Evolutionary conservation across 2,329 filamentous ascomycete genomes (phyloP).

Genomic region (Fusarium poae): DNA sequence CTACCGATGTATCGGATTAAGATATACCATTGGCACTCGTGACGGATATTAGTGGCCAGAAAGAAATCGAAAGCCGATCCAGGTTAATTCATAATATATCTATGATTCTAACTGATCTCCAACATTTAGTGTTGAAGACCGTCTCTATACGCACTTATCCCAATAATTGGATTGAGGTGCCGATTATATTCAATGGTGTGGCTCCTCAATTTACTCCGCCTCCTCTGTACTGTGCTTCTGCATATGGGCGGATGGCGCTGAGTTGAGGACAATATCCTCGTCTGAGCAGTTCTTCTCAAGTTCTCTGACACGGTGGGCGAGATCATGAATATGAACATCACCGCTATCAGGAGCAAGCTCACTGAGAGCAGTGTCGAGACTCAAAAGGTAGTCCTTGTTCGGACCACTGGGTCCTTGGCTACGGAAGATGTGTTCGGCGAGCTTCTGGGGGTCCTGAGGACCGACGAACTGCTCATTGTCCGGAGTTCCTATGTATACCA

Average conservation of each 20-base stretch:
- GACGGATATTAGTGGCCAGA: not conserved
- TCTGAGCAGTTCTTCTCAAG: conserved; percentile 57
- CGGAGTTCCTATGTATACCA: conserved; percentile 96
- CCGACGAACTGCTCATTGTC: conserved; percentile 93
- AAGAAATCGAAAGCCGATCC: not conserved
- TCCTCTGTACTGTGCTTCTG: conserved; percentile 47
- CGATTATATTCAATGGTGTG: conserved; percentile 6
- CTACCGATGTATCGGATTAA: not conserved
- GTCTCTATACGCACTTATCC: conserved; percentile 13
- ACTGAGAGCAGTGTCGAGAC: conserved; percentile 80
- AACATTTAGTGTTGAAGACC: not conserved
- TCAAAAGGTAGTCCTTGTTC: conserved; percentile 90
- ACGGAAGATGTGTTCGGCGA: conserved; percentile 84
- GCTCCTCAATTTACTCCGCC: conserved; percentile 51
- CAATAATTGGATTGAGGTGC: conserved; percentile 1
- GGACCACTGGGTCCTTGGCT: conserved; percentile 87
- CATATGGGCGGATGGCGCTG: conserved; percentile 35
- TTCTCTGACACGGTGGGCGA: conserved; percentile 77
- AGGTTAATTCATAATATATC: conserved; percentile 11
- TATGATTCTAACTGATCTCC: conserved; percentile 6
- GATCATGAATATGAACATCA: conserved; percentile 86
- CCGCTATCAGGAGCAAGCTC: conserved; percentile 80
- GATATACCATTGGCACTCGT: not conserved
- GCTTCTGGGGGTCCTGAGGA: conserved; percentile 79
- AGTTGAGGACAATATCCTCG: conserved; percentile 21